Conservation (phyloP, 148 eudicot species). For the Vaccinium vitisidaea region DNA sequence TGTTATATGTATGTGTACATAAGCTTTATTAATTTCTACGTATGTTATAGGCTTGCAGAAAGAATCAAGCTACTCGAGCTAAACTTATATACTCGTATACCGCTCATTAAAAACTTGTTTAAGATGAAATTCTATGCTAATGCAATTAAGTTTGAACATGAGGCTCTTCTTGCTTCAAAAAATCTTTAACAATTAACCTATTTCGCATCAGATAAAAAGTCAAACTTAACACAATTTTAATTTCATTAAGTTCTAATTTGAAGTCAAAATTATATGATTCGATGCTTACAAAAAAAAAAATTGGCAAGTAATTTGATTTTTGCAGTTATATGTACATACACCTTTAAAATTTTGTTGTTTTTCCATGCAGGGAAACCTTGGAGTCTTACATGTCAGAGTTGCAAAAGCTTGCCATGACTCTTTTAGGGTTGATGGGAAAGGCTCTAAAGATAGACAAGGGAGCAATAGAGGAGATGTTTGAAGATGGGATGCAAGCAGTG, state of each 20-base stretch:
- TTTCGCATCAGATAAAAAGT: not conserved
- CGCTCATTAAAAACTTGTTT: not conserved
- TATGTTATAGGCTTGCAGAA: not conserved
- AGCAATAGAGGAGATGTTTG: constrained; percentile 19
- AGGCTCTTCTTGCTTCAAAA: not conserved
- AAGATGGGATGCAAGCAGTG: constrained; percentile 23
- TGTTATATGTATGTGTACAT: too few species aligned
- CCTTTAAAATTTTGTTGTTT: not conserved
- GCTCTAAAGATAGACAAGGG: constrained; percentile 17
- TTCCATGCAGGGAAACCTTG: constrained; percentile 16
- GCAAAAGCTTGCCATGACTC: constrained; percentile 18
- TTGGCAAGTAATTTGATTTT: too few species aligned
- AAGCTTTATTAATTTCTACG: not conserved
- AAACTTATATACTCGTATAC: not conserved
- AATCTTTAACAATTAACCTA: not conserved
- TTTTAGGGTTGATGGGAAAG: constrained; percentile 13
- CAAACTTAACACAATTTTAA: not conserved
- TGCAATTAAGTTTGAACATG: too few species aligned
- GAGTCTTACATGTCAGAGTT: constrained; percentile 21
- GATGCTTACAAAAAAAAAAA: not conserved
- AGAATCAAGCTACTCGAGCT: constrained; percentile 1
- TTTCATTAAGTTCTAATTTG: not conserved
- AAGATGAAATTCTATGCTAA: too few species aligned
- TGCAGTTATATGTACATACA: not conserved
- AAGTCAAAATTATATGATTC: not conserved